phyloP scores from a whole-genome alignment of 2,329 filamentous ascomycete species.

The Leptographium procerum region DNA sequence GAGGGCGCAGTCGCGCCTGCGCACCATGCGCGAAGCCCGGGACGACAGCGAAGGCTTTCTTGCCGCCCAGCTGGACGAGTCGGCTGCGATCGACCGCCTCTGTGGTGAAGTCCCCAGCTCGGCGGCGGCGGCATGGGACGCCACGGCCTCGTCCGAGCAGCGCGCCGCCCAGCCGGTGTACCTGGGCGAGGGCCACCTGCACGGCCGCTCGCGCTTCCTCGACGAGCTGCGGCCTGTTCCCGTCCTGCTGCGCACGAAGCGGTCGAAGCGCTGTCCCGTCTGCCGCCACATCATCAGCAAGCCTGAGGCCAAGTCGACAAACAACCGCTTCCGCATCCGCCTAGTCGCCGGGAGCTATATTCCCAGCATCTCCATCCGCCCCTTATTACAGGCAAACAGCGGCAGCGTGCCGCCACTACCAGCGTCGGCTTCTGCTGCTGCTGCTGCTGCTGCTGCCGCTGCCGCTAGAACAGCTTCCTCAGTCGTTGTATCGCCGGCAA shows the following conservation, averaged over 20 bases:
- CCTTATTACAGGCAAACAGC: conserved; percentile 24
- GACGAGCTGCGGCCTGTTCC: conserved; percentile 72
- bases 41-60: conserved; percentile 61
- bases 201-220: conserved; percentile 46
- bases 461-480: too few species aligned
- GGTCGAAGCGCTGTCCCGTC: conserved; percentile 81
- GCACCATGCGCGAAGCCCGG: conserved; percentile 71
- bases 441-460: conserved; percentile 3
- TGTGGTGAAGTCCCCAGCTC: conserved; percentile 17
- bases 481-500: too few species aligned
- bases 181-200: conserved; percentile 31
- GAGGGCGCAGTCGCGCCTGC: conserved; percentile 54
- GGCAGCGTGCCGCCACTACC: conserved; percentile 10
- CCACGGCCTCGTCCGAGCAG: conserved; percentile 42
- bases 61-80: conserved; percentile 50
- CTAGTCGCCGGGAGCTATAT: conserved; percentile 83
- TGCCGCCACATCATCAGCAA: conserved; percentile 94
- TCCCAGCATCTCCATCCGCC: conserved; percentile 65
- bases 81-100: conserved; percentile 47
- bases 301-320: conserved; percentile 81
- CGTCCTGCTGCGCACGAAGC: conserved; percentile 76
- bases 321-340: conserved; percentile 84
- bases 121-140: conserved; percentile 35
- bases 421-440: not conserved
- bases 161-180: conserved; percentile 30